phyloP scores from a whole-genome alignment of 2,329 filamentous ascomycete species.

The Aureobasidium melanogenum region DNA sequence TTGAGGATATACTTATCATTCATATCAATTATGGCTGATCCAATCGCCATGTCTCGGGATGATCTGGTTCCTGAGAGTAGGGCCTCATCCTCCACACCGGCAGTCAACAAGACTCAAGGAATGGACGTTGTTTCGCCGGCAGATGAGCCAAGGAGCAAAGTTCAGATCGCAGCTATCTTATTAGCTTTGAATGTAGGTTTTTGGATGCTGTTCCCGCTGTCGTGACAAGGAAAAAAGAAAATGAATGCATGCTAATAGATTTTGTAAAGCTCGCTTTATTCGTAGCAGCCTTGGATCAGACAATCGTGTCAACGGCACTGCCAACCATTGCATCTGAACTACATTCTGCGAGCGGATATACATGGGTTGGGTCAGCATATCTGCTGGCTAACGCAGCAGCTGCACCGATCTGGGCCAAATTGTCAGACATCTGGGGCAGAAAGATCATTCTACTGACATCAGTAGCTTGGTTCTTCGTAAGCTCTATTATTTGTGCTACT shows the following conservation, averaged over 20 bases:
- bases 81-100: neutral
- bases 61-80: neutral
- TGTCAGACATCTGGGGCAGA: constrained; percentile 50
- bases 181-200: neutral
- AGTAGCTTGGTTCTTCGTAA: constrained; percentile 40
- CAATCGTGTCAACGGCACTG: constrained; percentile 18
- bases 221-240: neutral
- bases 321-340: constrained; percentile 47
- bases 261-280: constrained; percentile 8
- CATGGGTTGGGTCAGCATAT: constrained; percentile 59
- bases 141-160: constrained; percentile 24
- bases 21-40: neutral
- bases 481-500: constrained; percentile 42
- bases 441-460: constrained; percentile 45
- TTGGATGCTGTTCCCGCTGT: no score
- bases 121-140: constrained; percentile 1
- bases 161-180: neutral
- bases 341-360: constrained; percentile 59
- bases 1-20: neutral
- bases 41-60: neutral
- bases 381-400: constrained; percentile 18
- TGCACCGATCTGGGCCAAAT: constrained; percentile 37
- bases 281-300: constrained; percentile 22
- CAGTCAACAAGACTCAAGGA: neutral
- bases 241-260: neutral